Conservation (phyloP, 306 rosid genomes). For the Glycine tomentella region DNA sequence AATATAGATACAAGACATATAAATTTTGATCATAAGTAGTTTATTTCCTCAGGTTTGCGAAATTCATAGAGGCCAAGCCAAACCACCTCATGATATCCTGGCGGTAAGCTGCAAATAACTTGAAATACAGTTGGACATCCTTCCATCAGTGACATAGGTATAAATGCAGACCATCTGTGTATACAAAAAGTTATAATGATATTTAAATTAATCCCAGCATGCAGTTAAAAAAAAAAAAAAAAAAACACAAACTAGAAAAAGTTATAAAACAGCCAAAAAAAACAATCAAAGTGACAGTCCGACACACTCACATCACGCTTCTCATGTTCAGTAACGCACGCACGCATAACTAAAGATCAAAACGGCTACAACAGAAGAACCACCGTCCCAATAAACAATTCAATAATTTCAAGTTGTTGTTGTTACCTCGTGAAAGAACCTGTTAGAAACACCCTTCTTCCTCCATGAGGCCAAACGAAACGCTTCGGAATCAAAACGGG, state of each 20-base stretch:
- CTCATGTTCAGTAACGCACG: conserved; percentile 3
- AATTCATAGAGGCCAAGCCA: neutral
- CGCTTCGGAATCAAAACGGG: conserved; percentile 51
- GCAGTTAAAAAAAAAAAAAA: conserved; percentile 18
- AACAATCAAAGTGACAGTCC: neutral
- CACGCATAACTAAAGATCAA: neutral
- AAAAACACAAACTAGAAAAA: neutral
- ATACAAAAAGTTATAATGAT: conserved; percentile 30
- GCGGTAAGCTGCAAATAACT: conserved; percentile 60
- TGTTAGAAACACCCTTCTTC: conserved; percentile 58
- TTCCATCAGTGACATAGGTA: conserved; percentile 67
- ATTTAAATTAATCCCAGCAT: conserved; percentile 12
- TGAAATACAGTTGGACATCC: conserved; percentile 66
- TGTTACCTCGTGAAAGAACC: conserved; percentile 66
- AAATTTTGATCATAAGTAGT: conserved; percentile 10
- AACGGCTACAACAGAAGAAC: neutral
- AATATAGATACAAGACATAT: conserved; percentile 10
- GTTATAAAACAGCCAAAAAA: neutral
- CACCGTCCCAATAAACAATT: neutral
- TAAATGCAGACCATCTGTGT: conserved; percentile 60
- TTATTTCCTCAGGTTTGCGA: conserved; percentile 2
- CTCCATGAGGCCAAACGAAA: conserved; percentile 70
- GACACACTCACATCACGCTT: neutral
- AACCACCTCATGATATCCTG: conserved; percentile 71
- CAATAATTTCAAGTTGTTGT: neutral